Evolutionary conservation across 257 asterid species (phyloP).

Genomic region (Solanum bulbocastanum): DNA sequence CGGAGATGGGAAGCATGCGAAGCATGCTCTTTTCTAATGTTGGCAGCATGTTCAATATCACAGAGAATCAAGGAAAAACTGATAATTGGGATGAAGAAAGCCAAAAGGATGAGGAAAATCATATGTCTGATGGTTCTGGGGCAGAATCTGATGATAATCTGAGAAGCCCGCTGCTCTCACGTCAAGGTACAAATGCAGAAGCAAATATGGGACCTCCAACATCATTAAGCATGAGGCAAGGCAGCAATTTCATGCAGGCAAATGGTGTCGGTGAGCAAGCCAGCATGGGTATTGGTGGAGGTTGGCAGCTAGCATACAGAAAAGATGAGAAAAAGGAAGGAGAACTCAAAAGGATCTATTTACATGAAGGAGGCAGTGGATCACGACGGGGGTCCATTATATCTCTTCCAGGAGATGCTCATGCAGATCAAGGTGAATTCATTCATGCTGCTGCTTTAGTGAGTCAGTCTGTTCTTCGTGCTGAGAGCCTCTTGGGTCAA

Average conservation of each 20-base stretch:
- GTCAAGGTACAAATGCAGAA: conserved; percentile 41
- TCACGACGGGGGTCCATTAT: conserved; percentile 68
- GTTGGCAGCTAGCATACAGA: conserved; percentile 91
- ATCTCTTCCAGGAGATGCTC: conserved; percentile 47
- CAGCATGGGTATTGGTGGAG: conserved; percentile 81
- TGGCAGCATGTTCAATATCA: conserved; percentile 75
- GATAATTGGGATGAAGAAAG: conserved; percentile 81
- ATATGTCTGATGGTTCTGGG: conserved; percentile 40
- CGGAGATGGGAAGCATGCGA: conserved; percentile 70
- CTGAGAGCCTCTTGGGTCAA: conserved; percentile 37
- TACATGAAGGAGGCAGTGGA: conserved; percentile 60
- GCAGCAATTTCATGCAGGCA: conserved; percentile 6
- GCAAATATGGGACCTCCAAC: conserved; percentile 22
- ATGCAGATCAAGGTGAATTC: conserved; percentile 30
- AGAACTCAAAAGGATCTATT: conserved; percentile 70
- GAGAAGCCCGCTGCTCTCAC: conserved; percentile 72
- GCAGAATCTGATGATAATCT: conserved; percentile 61
- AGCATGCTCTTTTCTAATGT: conserved; percentile 73
- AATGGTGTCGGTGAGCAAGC: conserved; percentile 34
- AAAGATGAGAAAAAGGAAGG: conserved; percentile 58
- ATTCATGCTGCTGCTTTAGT: conserved; percentile 89
- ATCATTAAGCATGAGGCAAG: conserved; percentile 11
- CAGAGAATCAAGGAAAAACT: conserved; percentile 33
- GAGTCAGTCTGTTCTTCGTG: conserved; percentile 72
- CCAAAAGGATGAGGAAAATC: conserved; percentile 34